phyloP scores from a whole-genome alignment of 306 rosid genomes.

The Rubus idaeus region DNA sequence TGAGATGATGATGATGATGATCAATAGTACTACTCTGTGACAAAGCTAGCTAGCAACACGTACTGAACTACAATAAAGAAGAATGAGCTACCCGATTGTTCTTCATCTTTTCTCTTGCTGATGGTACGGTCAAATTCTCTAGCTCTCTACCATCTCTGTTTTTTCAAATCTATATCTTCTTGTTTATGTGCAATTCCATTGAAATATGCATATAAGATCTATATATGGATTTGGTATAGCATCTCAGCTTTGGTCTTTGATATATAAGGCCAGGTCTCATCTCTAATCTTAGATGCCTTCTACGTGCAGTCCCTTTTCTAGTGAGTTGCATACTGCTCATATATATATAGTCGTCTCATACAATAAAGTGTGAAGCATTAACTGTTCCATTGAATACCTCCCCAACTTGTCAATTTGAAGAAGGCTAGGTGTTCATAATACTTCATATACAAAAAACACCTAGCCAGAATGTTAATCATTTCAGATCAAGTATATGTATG shows the following conservation, averaged over 20 bases:
- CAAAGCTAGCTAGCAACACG: background rate
- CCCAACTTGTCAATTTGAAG: background rate
- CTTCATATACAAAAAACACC: background rate
- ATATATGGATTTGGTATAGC: too few relatives aligned
- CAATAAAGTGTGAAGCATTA: background rate
- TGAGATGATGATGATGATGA: background rate
- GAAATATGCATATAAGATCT: too few relatives aligned
- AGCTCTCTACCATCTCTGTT: background rate
- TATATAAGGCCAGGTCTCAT: too few relatives aligned
- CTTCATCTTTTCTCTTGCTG: background rate
- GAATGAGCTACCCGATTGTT: background rate
- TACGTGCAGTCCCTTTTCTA: background rate
- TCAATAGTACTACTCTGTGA: background rate
- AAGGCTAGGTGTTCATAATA: too few relatives aligned
- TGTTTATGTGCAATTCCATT: background rate
- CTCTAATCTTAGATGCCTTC: background rate
- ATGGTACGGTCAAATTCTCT: background rate
- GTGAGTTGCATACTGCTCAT: background rate
- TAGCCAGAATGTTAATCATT: too few relatives aligned
- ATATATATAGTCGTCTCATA: background rate
- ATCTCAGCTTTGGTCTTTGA: too few relatives aligned
- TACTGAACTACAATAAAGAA: too few relatives aligned
- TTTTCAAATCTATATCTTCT: background rate
- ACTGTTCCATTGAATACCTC: background rate
- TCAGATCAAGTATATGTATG: too few relatives aligned